Conservation (phyloP, 345 rosid species). For the Mallotus nudiflorus region DNA sequence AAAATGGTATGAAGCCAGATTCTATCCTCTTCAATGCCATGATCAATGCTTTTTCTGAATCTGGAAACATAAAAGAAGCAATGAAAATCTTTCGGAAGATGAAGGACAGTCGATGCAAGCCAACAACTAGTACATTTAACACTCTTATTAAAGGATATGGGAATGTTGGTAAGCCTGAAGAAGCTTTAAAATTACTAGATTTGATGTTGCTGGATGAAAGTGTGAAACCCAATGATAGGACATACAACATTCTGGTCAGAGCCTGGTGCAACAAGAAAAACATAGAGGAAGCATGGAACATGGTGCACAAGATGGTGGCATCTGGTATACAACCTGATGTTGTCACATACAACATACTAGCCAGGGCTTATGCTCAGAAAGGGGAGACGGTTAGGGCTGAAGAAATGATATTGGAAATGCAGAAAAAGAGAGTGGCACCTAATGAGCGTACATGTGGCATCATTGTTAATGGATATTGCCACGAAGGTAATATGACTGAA, state of each 20-base stretch:
- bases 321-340: constrained; percentile 72
- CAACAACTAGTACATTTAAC: constrained; percentile 78
- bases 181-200: constrained; percentile 61
- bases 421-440: constrained; percentile 55
- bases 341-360: constrained; percentile 80
- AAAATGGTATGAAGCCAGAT: constrained; percentile 73
- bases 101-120: constrained; percentile 78
- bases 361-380: constrained; percentile 64
- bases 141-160: constrained; percentile 92
- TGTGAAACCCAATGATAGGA: constrained; percentile 71
- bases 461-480: constrained; percentile 75
- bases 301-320: constrained; percentile 64
- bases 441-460: constrained; percentile 84
- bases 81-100: constrained; percentile 73
- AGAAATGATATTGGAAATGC: constrained; percentile 72
- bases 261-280: constrained; percentile 78
- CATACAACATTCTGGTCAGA: constrained; percentile 72
- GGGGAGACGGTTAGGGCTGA: constrained; percentile 69
- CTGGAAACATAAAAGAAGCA: constrained; percentile 75
- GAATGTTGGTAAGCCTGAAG: constrained; percentile 68
- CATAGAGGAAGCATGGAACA: constrained; percentile 75
- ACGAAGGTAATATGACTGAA: constrained; percentile 76
- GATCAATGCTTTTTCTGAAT: constrained; percentile 86
- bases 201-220: constrained; percentile 52
- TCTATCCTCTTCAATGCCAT: constrained; percentile 87